Conservation (phyloP, 1,284 basidiomycete species). For the Rhodotorula sp. region DNA sequence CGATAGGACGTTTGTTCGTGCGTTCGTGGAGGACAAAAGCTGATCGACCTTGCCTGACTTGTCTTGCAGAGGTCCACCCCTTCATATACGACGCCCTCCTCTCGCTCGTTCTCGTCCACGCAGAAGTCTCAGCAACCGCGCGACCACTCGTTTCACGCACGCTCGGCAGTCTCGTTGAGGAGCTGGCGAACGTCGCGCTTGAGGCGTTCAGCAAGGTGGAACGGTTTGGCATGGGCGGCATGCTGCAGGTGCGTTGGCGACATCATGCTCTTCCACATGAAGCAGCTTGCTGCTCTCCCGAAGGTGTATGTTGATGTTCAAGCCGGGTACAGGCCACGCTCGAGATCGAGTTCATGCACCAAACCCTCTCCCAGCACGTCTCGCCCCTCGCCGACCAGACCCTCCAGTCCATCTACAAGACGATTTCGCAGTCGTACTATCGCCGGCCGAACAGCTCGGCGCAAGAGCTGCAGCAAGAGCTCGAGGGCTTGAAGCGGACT, state of each 20-base stretch:
- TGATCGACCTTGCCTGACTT: not conserved
- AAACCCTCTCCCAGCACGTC: constrained; percentile 85
- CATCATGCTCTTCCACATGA: not conserved
- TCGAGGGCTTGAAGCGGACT: constrained; percentile 88
- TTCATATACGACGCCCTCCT: constrained; percentile 91
- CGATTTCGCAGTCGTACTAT: constrained; percentile 86
- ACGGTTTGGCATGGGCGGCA: constrained; percentile 94
- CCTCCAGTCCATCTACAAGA: constrained; percentile 87
- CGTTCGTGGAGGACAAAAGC: not conserved
- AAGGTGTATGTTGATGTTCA: not conserved
- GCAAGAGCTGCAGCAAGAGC: constrained; percentile 55
- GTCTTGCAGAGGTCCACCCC: constrained; percentile 75
- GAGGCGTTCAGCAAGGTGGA: constrained; percentile 80
- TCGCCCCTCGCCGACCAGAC: constrained; percentile 73
- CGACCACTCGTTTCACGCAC: constrained; percentile 76
- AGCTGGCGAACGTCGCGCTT: constrained; percentile 76
- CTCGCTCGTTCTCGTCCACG: constrained; percentile 85
- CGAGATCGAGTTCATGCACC: constrained; percentile 98
- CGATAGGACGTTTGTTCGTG: not conserved
- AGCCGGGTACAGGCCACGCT: constrained; percentile 74
- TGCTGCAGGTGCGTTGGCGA: constrained; percentile 73
- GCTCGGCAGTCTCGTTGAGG: constrained; percentile 77
- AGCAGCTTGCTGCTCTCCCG: not conserved
- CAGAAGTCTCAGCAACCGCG: constrained; percentile 78
- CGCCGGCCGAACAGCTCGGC: constrained; percentile 59